phyloP scores from a whole-genome alignment of 116 monocot genomes.

The Papilionanthe hybrid region DNA sequence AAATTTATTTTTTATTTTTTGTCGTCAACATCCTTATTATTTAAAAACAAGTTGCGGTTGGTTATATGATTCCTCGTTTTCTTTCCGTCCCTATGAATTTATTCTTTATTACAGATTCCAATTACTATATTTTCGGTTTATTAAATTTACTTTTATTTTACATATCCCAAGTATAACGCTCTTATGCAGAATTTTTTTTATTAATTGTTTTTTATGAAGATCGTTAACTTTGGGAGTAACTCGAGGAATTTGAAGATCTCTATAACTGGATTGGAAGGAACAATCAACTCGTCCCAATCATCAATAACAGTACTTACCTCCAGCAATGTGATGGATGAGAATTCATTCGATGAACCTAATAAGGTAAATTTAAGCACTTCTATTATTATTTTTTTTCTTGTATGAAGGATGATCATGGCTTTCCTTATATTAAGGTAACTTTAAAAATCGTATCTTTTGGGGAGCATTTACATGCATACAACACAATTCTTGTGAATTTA shows the following conservation, averaged over 20 bases:
- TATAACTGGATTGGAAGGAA: slow-evolving; percentile 46
- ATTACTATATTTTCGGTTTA: background rate
- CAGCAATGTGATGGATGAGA: slow-evolving; percentile 66
- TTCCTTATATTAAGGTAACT: too few relatives aligned
- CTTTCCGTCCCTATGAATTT: background rate
- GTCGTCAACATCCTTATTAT: background rate
- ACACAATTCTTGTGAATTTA: background rate
- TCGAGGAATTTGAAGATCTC: slow-evolving; percentile 51
- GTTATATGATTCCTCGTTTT: background rate
- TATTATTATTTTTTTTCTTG: background rate
- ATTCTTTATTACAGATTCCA: background rate
- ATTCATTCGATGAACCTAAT: slow-evolving; percentile 61
- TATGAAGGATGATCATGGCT: too few relatives aligned
- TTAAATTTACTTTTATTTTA: background rate
- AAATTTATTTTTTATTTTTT: background rate
- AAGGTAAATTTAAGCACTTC: slow-evolving; percentile 39
- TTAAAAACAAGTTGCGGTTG: background rate
- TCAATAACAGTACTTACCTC: slow-evolving; percentile 56
- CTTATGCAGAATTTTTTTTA: slow-evolving; percentile 29
- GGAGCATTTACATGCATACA: background rate
- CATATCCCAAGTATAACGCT: background rate
- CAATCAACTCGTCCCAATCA: slow-evolving; percentile 38
- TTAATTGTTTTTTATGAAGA: background rate
- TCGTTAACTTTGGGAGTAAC: slow-evolving; percentile 76
- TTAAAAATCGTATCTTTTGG: too few relatives aligned